phyloP scores from a whole-genome alignment of 495 filamentous ascomycete species.

The Penicilliopsis zonata region DNA sequence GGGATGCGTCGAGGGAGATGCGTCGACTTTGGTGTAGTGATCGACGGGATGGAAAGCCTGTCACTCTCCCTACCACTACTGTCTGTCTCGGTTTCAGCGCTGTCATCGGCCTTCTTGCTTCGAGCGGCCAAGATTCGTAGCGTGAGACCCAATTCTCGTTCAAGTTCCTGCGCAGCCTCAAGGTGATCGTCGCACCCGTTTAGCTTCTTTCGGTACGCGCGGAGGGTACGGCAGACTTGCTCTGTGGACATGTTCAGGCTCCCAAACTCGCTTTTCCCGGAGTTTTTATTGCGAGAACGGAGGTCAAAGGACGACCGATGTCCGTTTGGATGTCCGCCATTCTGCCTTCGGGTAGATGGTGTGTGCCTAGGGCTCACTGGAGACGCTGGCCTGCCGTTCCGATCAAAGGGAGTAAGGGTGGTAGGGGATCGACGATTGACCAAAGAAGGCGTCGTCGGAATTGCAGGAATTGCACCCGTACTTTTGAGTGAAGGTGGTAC shows the following conservation, averaged over 20 bases:
- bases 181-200: slow-evolving; percentile 48
- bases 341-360: slow-evolving; percentile 10
- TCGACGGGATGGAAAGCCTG: slow-evolving; percentile 11
- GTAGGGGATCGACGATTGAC: slow-evolving; percentile 26
- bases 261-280: slow-evolving; percentile 43
- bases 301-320: slow-evolving; percentile 49
- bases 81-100: slow-evolving; percentile 27
- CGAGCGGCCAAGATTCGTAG: slow-evolving; percentile 53
- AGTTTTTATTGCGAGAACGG: slow-evolving; percentile 41
- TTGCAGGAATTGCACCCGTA: slow-evolving; percentile 10
- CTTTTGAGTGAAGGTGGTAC: slow-evolving; percentile 20
- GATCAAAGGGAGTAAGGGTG: slow-evolving; percentile 12
- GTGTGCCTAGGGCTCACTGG: slow-evolving; percentile 28
- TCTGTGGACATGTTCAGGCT: slow-evolving; percentile 65
- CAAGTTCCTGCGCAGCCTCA: slow-evolving; percentile 59
- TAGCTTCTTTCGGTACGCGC: slow-evolving; percentile 75
- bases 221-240: slow-evolving; percentile 65
- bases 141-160: slow-evolving; percentile 69
- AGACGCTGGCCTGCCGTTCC: slow-evolving; percentile 31
- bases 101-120: slow-evolving; percentile 14
- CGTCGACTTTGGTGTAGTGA: slow-evolving; percentile 8
- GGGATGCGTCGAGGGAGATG: slow-evolving; percentile 20
- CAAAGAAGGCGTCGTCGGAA: slow-evolving; percentile 19
- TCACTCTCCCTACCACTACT: slow-evolving; percentile 35
- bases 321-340: slow-evolving; percentile 9